Evolutionary conservation across 176 grass and related monocot genomes (phyloP).

Genomic region (Neostapfia colusana): DNA sequence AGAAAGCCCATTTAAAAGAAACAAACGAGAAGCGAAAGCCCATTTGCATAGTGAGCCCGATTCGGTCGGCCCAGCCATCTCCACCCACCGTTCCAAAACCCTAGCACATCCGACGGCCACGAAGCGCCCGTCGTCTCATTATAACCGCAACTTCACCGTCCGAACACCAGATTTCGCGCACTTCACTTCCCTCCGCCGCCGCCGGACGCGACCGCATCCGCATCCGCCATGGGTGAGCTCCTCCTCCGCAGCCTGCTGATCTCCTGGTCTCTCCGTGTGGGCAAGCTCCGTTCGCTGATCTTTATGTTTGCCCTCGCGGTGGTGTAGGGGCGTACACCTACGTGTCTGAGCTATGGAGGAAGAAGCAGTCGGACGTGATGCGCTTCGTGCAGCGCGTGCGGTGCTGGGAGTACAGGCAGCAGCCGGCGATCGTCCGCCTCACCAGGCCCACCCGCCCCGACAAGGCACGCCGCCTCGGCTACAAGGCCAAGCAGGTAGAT

Average conservation of each 20-base stretch:
- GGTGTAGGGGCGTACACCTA: conserved; percentile 79
- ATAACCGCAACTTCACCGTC: not conserved
- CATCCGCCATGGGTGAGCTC: conserved; percentile 47
- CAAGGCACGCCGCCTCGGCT: conserved; percentile 84
- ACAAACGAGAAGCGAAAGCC: not conserved
- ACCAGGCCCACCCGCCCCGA: conserved; percentile 68
- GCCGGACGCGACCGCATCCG: conserved; percentile 5
- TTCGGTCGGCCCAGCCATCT: not conserved
- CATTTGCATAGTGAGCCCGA: not conserved
- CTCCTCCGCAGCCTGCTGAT: not conserved
- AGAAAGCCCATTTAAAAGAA: not conserved
- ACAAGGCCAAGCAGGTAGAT: conserved; percentile 93
- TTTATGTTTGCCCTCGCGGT: not conserved
- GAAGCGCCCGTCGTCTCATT: not conserved
- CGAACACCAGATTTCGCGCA: conserved; percentile 5
- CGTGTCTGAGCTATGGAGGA: conserved; percentile 86
- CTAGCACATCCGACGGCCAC: conserved; percentile 51
- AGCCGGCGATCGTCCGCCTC: conserved; percentile 64
- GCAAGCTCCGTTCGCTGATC: too few species aligned
- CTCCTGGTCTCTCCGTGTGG: not conserved
- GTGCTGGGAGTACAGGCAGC: conserved; percentile 80
- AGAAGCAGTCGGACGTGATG: conserved; percentile 83
- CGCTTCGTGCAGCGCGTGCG: conserved; percentile 72
- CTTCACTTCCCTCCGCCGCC: not conserved
- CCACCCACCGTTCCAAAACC: conserved; percentile 32